Base-by-base conservation (phyloP, 1,284 basidiomycete species). In the Stereum hirsutum region DNA sequence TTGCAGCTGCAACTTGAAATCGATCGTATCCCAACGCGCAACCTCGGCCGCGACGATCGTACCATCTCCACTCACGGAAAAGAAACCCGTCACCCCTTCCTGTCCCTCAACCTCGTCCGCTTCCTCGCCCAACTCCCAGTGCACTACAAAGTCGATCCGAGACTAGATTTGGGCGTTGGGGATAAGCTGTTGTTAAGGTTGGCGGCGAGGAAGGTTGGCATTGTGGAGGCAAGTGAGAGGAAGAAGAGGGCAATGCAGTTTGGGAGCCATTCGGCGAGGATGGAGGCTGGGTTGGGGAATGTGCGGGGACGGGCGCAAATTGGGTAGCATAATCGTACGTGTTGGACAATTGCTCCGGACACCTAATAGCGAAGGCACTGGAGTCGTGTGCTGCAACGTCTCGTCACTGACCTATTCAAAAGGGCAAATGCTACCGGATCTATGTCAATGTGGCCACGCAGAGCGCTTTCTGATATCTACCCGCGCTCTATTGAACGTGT, bases 161-260 rank as follows among this genome's bases (percentile, higher is more conserved):
- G 83, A 24, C 50, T 80, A 35, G 70, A 75, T 7, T 57, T 75
- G 12, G 89, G 88, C 1, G 46, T 78, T 1, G 95, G 94, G 1
- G 96, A 99, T 58, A 99, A 99, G 65, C 69, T 83, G 57, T 58
- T 99, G 23, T 59, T 99, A 37, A 68, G 95, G 38, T 58, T 85
- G 12, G 81, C 84, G 0, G 78, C 84, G 23, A 60, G 66, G 45
- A 74, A 74, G 46, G 55, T 89, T 14, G 90, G 91, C 0, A 64
- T 95, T 33, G 57, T 70, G 2, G 71, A 78, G 46, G 83, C 89
- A 4, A 82, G 81, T 43, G 52, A 52, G 39, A 69, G 89, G 48
- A 90, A 86, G 55, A 99, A 99, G 65, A 61, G 89, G 42, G 95
- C 95, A 5, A 98, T 98, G 86, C 95, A 99, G 59, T 99, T 99